Evolutionary conservation across 2,329 filamentous ascomycete species (phyloP), one percentile per base, ranked within the genome.

Genomic region (Claviceps humidiphila): DNA sequence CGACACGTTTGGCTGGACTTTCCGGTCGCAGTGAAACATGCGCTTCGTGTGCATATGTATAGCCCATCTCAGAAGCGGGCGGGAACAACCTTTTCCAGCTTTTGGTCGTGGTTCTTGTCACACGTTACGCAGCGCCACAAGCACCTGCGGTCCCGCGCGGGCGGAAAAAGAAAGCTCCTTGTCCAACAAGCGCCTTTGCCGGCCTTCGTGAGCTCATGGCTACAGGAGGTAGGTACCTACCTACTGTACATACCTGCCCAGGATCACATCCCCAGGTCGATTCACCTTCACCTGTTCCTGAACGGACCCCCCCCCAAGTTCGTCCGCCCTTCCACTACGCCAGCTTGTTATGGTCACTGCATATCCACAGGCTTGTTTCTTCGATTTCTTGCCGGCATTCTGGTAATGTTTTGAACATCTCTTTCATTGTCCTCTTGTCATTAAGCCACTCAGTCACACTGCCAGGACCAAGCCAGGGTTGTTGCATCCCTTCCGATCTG

Each of bases 1-100:
- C n/a, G 47, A 49, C 47, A 49, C 47, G 47, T 41, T 49, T 49
- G 47, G 47, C 47, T 49, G 47, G 38, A 38, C 47, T 49, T 49
- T 49, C 47, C 47, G 47, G 47, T 41, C 47, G 38, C 30, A 39
- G 47, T 49, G 47, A 49, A 49, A 41, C 47, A 49, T 49, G 47
- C 47, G 17, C 37, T 49, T 49, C 17, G 47, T 38, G 38, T 49
- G 26, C 24, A 47, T 47, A 8, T 49, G 26, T 30, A 30, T 30
- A 30, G 26, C 26, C 26, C 47, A 48, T 44, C 20, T 34, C 24
- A 30, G 16, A 17, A 34, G 14, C 14, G 24, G 44, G 16, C 24
- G 14, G 47, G 38, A 49, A 49, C 40, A 42, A 7, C 16, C 16
- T 8, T 49, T 40, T 26, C 47, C 47, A 49, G 47, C 37, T 49